Base-by-base conservation (phyloP, 2,329 filamentous ascomycete genomes). In the Blastomyces percursus region DNA sequence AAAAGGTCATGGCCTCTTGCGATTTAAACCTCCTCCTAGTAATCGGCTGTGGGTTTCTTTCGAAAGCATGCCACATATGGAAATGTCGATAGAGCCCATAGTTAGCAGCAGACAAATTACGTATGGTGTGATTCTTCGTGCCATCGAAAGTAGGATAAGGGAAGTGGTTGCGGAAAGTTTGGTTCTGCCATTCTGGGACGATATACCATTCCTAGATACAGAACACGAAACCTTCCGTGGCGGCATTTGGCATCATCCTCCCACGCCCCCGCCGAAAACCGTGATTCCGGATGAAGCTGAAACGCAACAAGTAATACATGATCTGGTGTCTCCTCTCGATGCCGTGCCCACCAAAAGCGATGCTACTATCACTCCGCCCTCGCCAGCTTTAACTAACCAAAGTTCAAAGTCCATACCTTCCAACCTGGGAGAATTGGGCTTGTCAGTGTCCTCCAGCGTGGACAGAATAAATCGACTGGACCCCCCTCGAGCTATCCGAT, bases 21-120 rank as follows among this genome's bases (percentile, higher is more conserved):
- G 91, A 70, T 86, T 97, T 74, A 99, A 99, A 74, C 90, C 94
- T 7, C 91, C 93, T 19, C 94, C 94, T 0, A 96, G 91, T 74
- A 99, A 99, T 73, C 85, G 94, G 50, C 75, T 96, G n/a, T 99
- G 94, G 94, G 85, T 97, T 67, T 88, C 91, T 0, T 99, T 99
- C 71, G 90, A 95, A 72, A 86, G 86, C n/a, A 90, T 91, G 81
- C 94, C 94, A 21, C 92, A 93, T 71, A 88, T 99, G 78, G 91
- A 96, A 65, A 86, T 96, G 81, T 85, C 85, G n/a, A 90, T 97
- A 52, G 91, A 97, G 73, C 94, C 94, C 3, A 92, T 99, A 68
- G 91, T 99, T 59, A 96, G 92, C 77, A 89, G 91, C 16, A 86
- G 93, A 63, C 93, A 97, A 73, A 96, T 99, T 67, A 97, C 94